Percentiles rank a stretch among this genome's conserved stretches.
Evolutionary conservation across 495 filamentous ascomycete species (phyloP).

Genomic region (Podospora pseudoanserina): DNA sequence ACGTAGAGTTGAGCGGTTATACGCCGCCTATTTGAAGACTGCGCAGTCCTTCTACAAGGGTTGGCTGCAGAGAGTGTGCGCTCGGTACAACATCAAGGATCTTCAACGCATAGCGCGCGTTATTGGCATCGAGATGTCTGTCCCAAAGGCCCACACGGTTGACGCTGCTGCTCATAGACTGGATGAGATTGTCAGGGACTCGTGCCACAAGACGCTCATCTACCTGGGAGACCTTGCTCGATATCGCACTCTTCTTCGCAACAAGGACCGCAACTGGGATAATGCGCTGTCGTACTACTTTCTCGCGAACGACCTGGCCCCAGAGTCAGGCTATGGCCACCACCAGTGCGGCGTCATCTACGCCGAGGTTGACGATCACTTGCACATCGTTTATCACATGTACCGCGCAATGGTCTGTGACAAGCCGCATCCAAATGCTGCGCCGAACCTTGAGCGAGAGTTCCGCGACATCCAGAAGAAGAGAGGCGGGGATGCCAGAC

Average conservation of each 20-base stretch:
- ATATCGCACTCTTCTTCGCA: constrained; percentile 57
- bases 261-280: constrained; percentile 70
- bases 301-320: constrained; percentile 73
- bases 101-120: constrained; percentile 66
- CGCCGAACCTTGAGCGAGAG: constrained; percentile 71
- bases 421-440: constrained; percentile 68
- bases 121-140: constrained; percentile 54
- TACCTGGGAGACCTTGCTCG: constrained; percentile 87
- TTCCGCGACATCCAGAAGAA: constrained; percentile 60
- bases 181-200: constrained; percentile 57
- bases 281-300: constrained; percentile 81
- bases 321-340: constrained; percentile 73
- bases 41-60: constrained; percentile 82
- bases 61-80: constrained; percentile 74
- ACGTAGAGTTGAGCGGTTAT: constrained; percentile 76
- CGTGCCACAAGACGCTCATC: constrained; percentile 80
- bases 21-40: constrained; percentile 77
- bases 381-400: constrained; percentile 82
- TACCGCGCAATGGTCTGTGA: constrained; percentile 74
- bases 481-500: constrained; percentile 20
- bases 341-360: constrained; percentile 89
- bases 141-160: constrained; percentile 37
- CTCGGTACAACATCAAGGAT: constrained; percentile 68
- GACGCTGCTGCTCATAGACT: constrained; percentile 45
- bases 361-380: constrained; percentile 67